phyloP scores from a whole-genome alignment of 129 eudicot genomes.

The Arctium minus region DNA sequence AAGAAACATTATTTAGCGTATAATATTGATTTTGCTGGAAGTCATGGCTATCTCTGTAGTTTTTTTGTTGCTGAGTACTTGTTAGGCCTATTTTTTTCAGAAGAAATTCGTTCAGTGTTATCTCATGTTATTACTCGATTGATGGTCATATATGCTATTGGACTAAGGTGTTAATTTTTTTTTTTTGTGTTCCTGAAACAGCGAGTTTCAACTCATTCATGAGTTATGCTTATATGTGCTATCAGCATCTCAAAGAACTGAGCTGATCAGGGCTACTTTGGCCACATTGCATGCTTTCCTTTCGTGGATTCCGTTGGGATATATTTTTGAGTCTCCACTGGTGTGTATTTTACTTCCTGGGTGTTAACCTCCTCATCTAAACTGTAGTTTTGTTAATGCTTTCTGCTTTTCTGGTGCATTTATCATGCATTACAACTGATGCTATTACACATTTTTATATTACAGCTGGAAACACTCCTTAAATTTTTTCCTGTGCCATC shows the following conservation, averaged over 20 bases:
- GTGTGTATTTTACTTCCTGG: slow-evolving; percentile 39
- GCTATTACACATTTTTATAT: slow-evolving; percentile 16
- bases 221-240: slow-evolving; percentile 96
- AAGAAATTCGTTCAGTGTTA: too few relatives aligned
- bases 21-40: background rate
- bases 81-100: too few relatives aligned
- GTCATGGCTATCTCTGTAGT: background rate
- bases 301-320: slow-evolving; percentile 99
- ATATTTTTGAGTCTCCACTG: slow-evolving; percentile 94
- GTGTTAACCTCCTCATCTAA: background rate
- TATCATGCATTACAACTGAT: slow-evolving; percentile 10
- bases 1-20: too few relatives aligned
- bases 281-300: slow-evolving; percentile 98
- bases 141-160: background rate
- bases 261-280: slow-evolving; percentile 88
- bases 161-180: slow-evolving; percentile 10
- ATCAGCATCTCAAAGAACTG: slow-evolving; percentile 95
- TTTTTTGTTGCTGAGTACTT: too few relatives aligned
- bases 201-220: slow-evolving; percentile 97
- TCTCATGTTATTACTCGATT: background rate
- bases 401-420: background rate
- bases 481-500: slow-evolving; percentile 76
- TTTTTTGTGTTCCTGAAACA: slow-evolving; percentile 31
- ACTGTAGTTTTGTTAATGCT: background rate
- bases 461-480: slow-evolving; percentile 84